Evolutionary conservation across 108 stramenopile genomes (phyloP).

Genomic region (Craspedostauros australis): DNA sequence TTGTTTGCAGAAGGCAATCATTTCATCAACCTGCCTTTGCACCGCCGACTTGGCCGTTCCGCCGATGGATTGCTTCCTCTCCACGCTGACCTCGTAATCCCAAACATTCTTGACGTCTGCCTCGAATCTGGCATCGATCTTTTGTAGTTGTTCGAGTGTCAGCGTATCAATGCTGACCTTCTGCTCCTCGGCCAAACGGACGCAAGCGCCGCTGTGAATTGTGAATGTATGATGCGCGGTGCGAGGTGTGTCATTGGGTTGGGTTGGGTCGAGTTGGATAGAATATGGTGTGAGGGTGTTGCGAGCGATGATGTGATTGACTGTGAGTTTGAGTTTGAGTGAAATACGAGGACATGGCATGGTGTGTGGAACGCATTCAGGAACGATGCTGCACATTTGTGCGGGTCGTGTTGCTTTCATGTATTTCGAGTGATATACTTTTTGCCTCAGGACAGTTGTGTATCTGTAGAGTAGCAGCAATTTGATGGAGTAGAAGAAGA

Average conservation of each 20-base stretch:
- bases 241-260: background rate
- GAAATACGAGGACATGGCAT: background rate
- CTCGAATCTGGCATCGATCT: conserved; percentile 82
- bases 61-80: conserved; percentile 83
- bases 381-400: no score
- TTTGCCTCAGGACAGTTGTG: no score
- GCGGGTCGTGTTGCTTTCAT: no score
- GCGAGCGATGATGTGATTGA: background rate
- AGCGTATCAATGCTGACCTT: conserved; percentile 69
- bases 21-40: conserved; percentile 70
- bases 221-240: background rate
- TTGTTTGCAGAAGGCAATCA: conserved; percentile 55
- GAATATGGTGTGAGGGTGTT: no score
- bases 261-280: background rate
- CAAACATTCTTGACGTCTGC: conserved; percentile 82
- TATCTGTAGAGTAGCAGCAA: no score
- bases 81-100: conserved; percentile 87
- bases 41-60: conserved; percentile 76
- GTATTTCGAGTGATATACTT: no score
- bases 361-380: no score
- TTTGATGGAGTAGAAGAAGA: no score
- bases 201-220: conserved; percentile 85
- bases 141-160: conserved; percentile 76
- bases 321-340: conserved; percentile 6
- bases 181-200: conserved; percentile 79